Base-by-base conservation (phyloP, 371 early-diverging fungal genomes). In the Zychaea mexicana region DNA sequence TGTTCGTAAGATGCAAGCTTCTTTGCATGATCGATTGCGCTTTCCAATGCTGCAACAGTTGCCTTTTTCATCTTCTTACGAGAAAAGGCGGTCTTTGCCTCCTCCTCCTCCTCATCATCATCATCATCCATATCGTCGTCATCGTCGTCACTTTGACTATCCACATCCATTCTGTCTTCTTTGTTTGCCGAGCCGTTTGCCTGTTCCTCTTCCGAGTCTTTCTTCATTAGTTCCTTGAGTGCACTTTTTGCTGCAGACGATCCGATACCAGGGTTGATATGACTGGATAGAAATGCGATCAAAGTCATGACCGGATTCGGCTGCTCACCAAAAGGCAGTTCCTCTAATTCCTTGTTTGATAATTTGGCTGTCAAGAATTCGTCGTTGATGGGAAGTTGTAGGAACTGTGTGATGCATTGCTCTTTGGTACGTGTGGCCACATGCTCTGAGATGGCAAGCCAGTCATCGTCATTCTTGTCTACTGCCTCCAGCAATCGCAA, bases 381-480 rank as follows among this genome's bases (percentile, higher is more conserved):
- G 58, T 82, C 82, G 64, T 91, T 92, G 53, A 99, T 96, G 1
- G 99, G 99, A 62, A 99, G 76, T 71, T 96, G 92, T 39, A 99
- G 71, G 71, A 99, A 99, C 49, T 96, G 91, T 24, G 94, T 84
- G 33, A 99, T 89, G 68, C 99, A 99, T 72, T 98, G 94, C 59
- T 98, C 97, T 55, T 93, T 89, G 10, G 92, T 88, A 52, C 95
- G 90, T 30, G 94, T 96, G 3, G 95, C 95, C 4, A 99, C 98
- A 71, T 98, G 95, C 55, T 92, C 92, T 19, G 98, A 88, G 27
- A 99, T 92, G 64, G 88, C 85, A 60, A 89, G 81, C 99, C 99
- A 99, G 76, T 99, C 96, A 56, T 99, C 97, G 38, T 96, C 94
- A 80, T 83, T 94, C 85, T 93, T 86, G 66, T 99, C 99, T 19